Base-by-base conservation (phyloP, 768 basidiomycete species). In the Psilocybe sp. region DNA sequence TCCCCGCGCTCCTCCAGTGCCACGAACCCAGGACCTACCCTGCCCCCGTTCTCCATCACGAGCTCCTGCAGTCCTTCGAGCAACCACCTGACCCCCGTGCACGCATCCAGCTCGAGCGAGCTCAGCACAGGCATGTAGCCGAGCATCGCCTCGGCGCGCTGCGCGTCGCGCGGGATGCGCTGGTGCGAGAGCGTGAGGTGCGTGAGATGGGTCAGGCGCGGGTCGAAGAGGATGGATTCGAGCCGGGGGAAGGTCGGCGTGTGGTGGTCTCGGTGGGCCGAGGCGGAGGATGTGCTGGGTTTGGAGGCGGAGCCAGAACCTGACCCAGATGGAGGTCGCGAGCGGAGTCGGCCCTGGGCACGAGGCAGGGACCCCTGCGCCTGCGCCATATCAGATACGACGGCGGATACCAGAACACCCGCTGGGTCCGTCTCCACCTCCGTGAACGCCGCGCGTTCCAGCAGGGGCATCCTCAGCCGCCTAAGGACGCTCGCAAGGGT, bases 141-240 rank as follows among this genome's bases (percentile, higher is more conserved):
- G 12, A 82, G 66, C 63, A 81, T 68, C 35, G 73, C 63, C 20
- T 68, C 65, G 15, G 63, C 58, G 44, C 60, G 67, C 52, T 68
- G 69, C 16, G 70, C 60, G 40, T 72, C 73, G 4, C 61, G 44
- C 9, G 66, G 63, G 51, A 82, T 67, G 41, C 66, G 64, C 60
- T 78, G 77, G 44, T 71, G 68, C 36, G 76, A 73, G 40, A 84
- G 57, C 14, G 76, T 75, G 50, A 84, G 73, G 52, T 77, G 71
- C 28, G 78, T 77, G 34, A 84, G 66, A 47, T 67, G 58, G 3
- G 69, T 73, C 23, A 82, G 71, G 44, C 79, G 79, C 5, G 81
- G 80, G 62, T 83, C 79, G 46, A 75, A 75, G 59, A 82, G 79
- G 49, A 84, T 67, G 34, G 66, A 72, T 61, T 81, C 78, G 23